phyloP scores from a whole-genome alignment of 768 basidiomycete species.

The Lactarius pseudohatsudake region DNA sequence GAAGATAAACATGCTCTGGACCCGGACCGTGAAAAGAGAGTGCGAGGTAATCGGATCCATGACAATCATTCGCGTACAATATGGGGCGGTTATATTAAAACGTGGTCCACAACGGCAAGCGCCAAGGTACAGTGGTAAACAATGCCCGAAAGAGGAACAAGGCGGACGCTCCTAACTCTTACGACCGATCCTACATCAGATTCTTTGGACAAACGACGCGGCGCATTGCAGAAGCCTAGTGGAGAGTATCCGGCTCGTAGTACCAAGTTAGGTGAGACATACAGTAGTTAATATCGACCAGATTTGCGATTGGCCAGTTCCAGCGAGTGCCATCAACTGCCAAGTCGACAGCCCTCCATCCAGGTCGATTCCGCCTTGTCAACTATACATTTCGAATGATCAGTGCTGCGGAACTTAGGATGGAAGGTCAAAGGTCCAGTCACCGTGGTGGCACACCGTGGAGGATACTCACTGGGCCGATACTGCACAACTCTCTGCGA shows the following conservation, averaged over 20 bases:
- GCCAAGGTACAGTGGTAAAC: no score
- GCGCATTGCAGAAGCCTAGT: not conserved
- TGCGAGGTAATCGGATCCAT: not conserved
- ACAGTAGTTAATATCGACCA: not conserved
- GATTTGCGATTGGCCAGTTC: no score
- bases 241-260: no score
- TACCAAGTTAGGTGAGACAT: not conserved
- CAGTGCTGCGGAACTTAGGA: not conserved
- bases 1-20: not conserved
- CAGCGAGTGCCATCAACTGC: no score
- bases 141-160: not conserved
- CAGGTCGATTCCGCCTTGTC: not conserved
- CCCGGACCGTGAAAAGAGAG: not conserved
- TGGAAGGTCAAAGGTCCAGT: not conserved
- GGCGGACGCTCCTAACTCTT: no score
- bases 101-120: not conserved
- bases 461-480: no score
- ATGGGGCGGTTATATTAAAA: not conserved
- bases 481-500: not conserved
- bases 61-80: not conserved
- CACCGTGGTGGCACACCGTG: no score
- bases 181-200: not conserved
- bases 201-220: not conserved
- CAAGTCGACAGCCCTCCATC: not conserved
- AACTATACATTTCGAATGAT: not conserved